Evolutionary conservation across 2,329 filamentous ascomycete genomes (phyloP), one percentile per base, ranked within the genome.

Genomic region (Pyricularia sp.): DNA sequence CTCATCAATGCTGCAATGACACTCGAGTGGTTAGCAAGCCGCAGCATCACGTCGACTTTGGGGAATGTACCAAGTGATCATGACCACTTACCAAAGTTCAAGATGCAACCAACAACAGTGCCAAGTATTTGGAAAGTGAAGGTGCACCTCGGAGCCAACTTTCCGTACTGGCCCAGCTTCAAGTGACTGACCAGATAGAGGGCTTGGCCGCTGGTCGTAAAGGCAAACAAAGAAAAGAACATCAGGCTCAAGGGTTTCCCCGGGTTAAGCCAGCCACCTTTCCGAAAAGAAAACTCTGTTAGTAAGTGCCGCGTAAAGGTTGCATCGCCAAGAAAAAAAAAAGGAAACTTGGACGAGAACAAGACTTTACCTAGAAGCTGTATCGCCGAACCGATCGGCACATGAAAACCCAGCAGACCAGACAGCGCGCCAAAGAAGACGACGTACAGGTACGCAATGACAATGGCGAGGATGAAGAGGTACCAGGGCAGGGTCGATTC

Each of bases 111-210:
- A 14, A 78, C 69, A 5, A 77, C 42, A 6, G 75, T 77, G 17
- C 78, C 78, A 1, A 71, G n/a, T 10, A 79, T 71, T 66, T 82
- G 83, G 9, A 80, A 78, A 20, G 75, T 69, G 70, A 84, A 84
- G 65, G 82, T 84, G 66, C 77, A 75, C 17, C 79, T 76, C 10
- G 80, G 81, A 0, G 76, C 74, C 0, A 81, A 72, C 69, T 81
- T 79, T 5, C 73, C 74, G 59, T 79, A 79, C 69, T 80, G 78
- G 0, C 74, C 78, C 1, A 80, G 71, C 69, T 80, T 80, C 25
- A 81, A 73, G 69, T 77, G 76, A n/a, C 72, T 72, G 33, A 78
- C 73, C 31, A 78, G 72, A 5, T 74, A 73, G 11, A 76, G 71
- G 2, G 76, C 78, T 69, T 79, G 78, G 2, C 73, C 71, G 26